phyloP scores from a whole-genome alignment of 805 yeast genomes.

The Wickerhamomyces canadensis region DNA sequence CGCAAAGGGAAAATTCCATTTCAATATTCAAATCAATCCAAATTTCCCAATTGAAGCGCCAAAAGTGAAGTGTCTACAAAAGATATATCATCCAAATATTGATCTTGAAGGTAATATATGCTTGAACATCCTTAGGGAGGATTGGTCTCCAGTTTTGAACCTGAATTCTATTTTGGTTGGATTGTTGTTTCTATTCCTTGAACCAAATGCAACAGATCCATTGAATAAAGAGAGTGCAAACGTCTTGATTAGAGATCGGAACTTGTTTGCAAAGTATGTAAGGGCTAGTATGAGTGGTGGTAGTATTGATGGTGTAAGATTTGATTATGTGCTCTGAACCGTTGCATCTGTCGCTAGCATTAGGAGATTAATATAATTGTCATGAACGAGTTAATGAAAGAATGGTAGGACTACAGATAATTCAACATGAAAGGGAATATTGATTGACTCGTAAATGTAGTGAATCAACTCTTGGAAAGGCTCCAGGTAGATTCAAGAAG shows the following conservation, averaged over 20 bases:
- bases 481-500: no score
- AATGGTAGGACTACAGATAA: no score
- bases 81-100: slow-evolving; percentile 90
- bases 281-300: slow-evolving; percentile 69
- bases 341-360: no score
- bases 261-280: slow-evolving; percentile 53
- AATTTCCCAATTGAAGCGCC: slow-evolving; percentile 94
- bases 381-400: no score
- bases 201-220: slow-evolving; percentile 91
- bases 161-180: slow-evolving; percentile 81
- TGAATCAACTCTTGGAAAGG: no score
- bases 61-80: slow-evolving; percentile 62
- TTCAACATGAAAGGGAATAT: no score
- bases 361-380: no score
- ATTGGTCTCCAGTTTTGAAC: slow-evolving; percentile 92
- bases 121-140: slow-evolving; percentile 84
- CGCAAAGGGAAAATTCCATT: slow-evolving; percentile 60
- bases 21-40: slow-evolving; percentile 58
- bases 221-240: slow-evolving; percentile 87
- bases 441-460: no score
- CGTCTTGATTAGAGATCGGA: slow-evolving; percentile 39
- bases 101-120: slow-evolving; percentile 89
- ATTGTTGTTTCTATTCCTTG: slow-evolving; percentile 74
- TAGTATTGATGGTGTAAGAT: slow-evolving; percentile 46
- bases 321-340: slow-evolving; percentile 49